Evolutionary conservation across 352 stramenopile species (phyloP).

Genomic region (Phytopythium aichiense): DNA sequence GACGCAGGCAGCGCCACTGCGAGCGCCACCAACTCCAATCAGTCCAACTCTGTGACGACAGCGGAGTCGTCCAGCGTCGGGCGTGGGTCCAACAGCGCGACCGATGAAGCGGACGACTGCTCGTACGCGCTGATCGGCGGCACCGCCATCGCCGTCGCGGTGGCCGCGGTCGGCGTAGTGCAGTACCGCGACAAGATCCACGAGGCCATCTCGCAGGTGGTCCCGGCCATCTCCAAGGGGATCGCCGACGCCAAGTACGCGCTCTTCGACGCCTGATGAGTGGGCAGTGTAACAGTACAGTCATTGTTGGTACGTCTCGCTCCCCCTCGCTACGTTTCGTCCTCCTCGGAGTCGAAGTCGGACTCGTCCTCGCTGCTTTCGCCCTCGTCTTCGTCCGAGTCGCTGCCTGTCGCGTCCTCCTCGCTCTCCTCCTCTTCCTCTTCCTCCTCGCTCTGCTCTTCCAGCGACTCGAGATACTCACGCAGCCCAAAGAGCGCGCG

Average conservation of each 20-base stretch:
- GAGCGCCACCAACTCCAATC: not conserved
- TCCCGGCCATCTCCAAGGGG: slow-evolving; percentile 50
- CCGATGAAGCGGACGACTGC: slow-evolving; percentile 21
- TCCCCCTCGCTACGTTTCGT: slow-evolving; percentile 18
- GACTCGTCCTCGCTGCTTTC: slow-evolving; percentile 11
- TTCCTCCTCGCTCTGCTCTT: slow-evolving; percentile 22
- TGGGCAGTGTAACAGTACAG: not conserved
- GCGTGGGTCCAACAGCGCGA: not conserved
- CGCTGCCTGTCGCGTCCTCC: slow-evolving; percentile 11
- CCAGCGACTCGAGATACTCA: slow-evolving; percentile 37
- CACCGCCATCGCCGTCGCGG: slow-evolving; percentile 39
- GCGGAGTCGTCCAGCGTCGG: not conserved
- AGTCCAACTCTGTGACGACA: not conserved
- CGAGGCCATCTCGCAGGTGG: slow-evolving; percentile 31
- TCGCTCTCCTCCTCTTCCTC: slow-evolving; percentile 20
- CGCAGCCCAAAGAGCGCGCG: slow-evolving; percentile 56
- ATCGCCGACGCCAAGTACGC: slow-evolving; percentile 62
- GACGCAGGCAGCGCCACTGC: not conserved
- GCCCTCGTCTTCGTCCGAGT: slow-evolving; percentile 4
- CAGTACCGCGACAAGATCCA: slow-evolving; percentile 50
- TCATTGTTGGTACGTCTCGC: slow-evolving; percentile 7
- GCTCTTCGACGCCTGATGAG: slow-evolving; percentile 47
- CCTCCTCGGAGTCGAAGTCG: slow-evolving; percentile 14
- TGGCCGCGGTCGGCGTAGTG: slow-evolving; percentile 36
- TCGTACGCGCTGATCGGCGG: slow-evolving; percentile 45